Conservation (phyloP, 768 basidiomycete genomes). For the Hypsizygus marmoreus region DNA sequence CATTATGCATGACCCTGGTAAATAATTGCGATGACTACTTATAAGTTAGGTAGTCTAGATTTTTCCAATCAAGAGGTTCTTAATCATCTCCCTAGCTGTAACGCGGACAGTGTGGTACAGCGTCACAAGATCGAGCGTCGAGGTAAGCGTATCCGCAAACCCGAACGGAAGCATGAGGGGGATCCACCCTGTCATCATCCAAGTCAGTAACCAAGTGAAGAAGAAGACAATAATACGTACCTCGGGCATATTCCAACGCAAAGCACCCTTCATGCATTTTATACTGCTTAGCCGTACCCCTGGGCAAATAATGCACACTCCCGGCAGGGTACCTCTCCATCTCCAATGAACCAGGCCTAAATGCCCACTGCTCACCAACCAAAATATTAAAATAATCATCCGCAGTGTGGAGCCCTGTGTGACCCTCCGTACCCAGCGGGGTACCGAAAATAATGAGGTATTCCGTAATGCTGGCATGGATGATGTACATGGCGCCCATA, state of each 20-base stretch:
- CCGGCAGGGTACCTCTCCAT: slow-evolving; percentile 88
- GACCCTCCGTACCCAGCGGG: slow-evolving; percentile 95
- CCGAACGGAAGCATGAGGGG: slow-evolving; percentile 97
- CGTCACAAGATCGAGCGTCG: slow-evolving; percentile 86
- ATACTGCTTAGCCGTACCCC: slow-evolving; percentile 93
- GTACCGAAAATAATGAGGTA: slow-evolving; percentile 97
- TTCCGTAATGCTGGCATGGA: slow-evolving; percentile 96
- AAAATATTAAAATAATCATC: slow-evolving; percentile 99
- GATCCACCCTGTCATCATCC: slow-evolving; percentile 95
- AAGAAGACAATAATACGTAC: slow-evolving; percentile 57
- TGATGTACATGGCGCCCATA: slow-evolving; percentile 98
- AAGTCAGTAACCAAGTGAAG: background rate
- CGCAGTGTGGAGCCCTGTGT: slow-evolving; percentile 89
- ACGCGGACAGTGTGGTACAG: slow-evolving; percentile 77
- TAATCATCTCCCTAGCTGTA: slow-evolving; percentile 81
- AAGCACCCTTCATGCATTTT: slow-evolving; percentile 97
- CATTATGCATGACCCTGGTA: too few relatives aligned
- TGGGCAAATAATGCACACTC: slow-evolving; percentile 77
- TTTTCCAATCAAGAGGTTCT: slow-evolving; percentile 84
- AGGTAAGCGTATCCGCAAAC: slow-evolving; percentile 79
- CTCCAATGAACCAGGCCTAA: slow-evolving; percentile 74
- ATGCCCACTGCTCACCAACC: slow-evolving; percentile 94
- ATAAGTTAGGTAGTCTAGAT: slow-evolving; percentile 48
- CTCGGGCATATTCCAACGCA: slow-evolving; percentile 92
- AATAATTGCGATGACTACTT: background rate